Conservation (phyloP, 768 basidiomycete genomes). For the Rhodotorula diobovata region DNA sequence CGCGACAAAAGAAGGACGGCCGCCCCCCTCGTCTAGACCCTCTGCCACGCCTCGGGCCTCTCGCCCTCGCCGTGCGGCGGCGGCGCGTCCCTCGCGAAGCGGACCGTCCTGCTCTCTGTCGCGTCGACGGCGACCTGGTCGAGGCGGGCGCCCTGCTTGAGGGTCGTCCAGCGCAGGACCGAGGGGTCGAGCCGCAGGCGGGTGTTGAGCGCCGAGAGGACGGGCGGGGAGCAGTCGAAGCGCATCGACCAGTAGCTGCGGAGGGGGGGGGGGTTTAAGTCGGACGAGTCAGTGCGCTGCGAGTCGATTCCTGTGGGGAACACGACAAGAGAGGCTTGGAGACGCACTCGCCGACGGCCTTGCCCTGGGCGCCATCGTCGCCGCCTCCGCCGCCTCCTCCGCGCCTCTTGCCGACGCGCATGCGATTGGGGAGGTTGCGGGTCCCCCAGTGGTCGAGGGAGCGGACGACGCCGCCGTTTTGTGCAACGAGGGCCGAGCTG, state of each 20-base stretch:
- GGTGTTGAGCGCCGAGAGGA: conserved; percentile 60
- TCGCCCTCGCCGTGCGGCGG: not conserved
- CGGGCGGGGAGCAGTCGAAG: conserved; percentile 77
- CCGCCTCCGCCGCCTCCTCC: conserved; percentile 23
- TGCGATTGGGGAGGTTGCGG: conserved; percentile 65
- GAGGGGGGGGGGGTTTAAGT: not conserved
- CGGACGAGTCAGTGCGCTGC: not conserved
- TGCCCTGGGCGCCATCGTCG: conserved; percentile 16
- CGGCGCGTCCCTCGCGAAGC: conserved; percentile 1
- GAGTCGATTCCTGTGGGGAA: too few relatives aligned
- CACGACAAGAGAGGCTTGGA: not conserved
- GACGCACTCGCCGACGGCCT: conserved; percentile 70
- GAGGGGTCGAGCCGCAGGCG: conserved; percentile 73
- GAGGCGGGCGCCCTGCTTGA: conserved; percentile 69
- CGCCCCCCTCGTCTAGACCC: not conserved
- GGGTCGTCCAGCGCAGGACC: conserved; percentile 70
- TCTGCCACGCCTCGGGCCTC: not conserved
- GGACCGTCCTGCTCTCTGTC: conserved; percentile 15
- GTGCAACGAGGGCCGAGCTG: conserved; percentile 68
- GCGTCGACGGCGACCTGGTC: conserved; percentile 58
- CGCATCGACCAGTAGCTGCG: conserved; percentile 82
- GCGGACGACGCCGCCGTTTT: conserved; percentile 76
- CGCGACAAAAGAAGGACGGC: too few relatives aligned
- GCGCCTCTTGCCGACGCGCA: conserved; percentile 48
- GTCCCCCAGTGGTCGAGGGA: conserved; percentile 71